Conservation (phyloP, 495 filamentous ascomycete species). For the Trichoderma parareesei region DNA sequence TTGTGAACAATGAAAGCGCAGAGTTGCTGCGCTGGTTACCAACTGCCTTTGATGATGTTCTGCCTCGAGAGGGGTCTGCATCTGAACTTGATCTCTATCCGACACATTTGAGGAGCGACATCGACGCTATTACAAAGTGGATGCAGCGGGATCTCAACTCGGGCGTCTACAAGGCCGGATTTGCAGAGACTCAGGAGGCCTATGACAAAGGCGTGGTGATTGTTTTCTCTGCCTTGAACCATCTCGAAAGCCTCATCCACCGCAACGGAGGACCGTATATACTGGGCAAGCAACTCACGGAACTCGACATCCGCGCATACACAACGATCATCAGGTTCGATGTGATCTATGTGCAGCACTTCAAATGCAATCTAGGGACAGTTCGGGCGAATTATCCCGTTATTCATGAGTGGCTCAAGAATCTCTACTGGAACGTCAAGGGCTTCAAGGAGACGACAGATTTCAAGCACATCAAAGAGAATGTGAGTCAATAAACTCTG, state of each 20-base stretch:
- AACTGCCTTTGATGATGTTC: slow-evolving; percentile 59
- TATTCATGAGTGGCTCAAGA: slow-evolving; percentile 57
- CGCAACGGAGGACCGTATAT: slow-evolving; percentile 48
- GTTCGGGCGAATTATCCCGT: slow-evolving; percentile 70
- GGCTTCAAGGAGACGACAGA: slow-evolving; percentile 50
- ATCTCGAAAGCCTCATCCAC: slow-evolving; percentile 57
- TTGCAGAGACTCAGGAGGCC: slow-evolving; percentile 58
- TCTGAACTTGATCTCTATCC: slow-evolving; percentile 55
- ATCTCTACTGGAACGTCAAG: slow-evolving; percentile 59
- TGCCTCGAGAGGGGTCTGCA: slow-evolving; percentile 45
- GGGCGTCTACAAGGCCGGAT: slow-evolving; percentile 41
- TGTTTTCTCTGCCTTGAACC: slow-evolving; percentile 67
- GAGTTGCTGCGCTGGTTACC: slow-evolving; percentile 73
- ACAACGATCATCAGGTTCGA: slow-evolving; percentile 84
- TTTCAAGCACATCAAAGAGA: slow-evolving; percentile 55
- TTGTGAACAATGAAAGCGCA: slow-evolving; percentile 76
- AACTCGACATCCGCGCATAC: slow-evolving; percentile 72
- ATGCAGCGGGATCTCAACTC: slow-evolving; percentile 52
- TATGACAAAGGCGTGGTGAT: slow-evolving; percentile 60
- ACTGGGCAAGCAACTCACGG: slow-evolving; percentile 62
- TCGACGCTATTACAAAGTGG: slow-evolving; percentile 75
- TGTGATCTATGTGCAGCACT: slow-evolving; percentile 84
- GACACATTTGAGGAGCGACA: slow-evolving; percentile 44
- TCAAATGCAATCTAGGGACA: slow-evolving; percentile 83
- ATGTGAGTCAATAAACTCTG: slow-evolving; percentile 27